Percentiles rank a stretch among this genome's conserved stretches.
These are phyloP conservation scores for Solanum ossicruentum DNA, from an alignment of 257 asterid species.

Conservation along the genomic window DNA sequence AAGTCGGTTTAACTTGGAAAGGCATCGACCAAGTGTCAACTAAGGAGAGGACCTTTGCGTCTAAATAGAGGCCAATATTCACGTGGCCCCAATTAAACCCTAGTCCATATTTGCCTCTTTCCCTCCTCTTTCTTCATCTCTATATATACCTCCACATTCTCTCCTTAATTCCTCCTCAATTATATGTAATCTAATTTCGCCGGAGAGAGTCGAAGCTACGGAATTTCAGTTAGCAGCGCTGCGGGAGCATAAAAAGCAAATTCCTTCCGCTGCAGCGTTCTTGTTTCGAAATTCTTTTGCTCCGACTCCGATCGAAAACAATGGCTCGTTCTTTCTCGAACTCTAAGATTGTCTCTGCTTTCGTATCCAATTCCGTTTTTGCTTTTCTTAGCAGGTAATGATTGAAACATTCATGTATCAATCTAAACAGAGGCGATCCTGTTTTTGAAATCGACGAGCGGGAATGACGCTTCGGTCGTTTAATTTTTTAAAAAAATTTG, in stretches of 20 bases:
- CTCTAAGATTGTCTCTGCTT: constrained; percentile 19
- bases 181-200: background rate
- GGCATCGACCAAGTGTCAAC: background rate
- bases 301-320: background rate
- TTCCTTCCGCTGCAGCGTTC: background rate
- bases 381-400: constrained; percentile 15
- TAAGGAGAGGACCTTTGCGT: background rate
- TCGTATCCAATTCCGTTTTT: constrained; percentile 9
- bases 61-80: constrained; percentile 7
- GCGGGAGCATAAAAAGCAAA: background rate
- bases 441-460: background rate
- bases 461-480: background rate
- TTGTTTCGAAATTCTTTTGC: background rate
- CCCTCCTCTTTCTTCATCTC: background rate
- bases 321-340: constrained; percentile 24
- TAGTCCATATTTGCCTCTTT: background rate
- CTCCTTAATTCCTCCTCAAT: background rate
- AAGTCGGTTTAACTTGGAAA: background rate
- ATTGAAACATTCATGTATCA: background rate
- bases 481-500: background rate
- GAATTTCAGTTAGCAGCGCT: constrained; percentile 1
- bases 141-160: background rate
- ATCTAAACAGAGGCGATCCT: background rate
- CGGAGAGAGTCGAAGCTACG: background rate
- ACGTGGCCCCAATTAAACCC: constrained; percentile 3